phyloP scores from a whole-genome alignment of 192 early-diverging fungal genomes.

The Jimgerdemannia flammicorona region DNA sequence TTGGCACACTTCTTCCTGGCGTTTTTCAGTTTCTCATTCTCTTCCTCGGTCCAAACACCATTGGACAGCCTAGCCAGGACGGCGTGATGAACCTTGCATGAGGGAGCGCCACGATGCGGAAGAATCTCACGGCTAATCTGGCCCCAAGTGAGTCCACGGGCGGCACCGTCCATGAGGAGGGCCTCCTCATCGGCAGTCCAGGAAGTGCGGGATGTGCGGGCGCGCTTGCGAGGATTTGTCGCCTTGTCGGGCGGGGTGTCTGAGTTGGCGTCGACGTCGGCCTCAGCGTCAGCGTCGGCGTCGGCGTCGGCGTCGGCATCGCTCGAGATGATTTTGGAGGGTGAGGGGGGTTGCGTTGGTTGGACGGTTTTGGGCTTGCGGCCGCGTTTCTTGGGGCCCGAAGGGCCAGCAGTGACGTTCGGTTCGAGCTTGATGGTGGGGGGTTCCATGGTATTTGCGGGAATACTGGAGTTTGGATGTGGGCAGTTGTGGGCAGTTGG shows the following conservation, averaged over 20 bases:
- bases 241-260: not conserved
- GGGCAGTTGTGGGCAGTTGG: too few relatives aligned
- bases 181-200: not conserved
- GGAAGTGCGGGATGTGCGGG: not conserved
- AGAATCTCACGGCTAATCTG: not conserved
- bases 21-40: not conserved
- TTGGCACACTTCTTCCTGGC: not conserved
- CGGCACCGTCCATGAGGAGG: not conserved
- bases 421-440: too few relatives aligned
- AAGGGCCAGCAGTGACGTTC: too few relatives aligned
- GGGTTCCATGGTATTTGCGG: too few relatives aligned
- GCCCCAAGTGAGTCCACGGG: not conserved
- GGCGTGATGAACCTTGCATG: not conserved
- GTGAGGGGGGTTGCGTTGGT: too few relatives aligned
- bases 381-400: not conserved
- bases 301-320: not conserved
- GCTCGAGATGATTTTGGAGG: too few relatives aligned
- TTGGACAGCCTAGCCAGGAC: not conserved
- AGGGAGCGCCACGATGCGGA: not conserved
- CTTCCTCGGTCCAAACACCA: not conserved
- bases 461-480: too few relatives aligned
- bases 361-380: not conserved
- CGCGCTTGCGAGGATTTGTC: too few relatives aligned
- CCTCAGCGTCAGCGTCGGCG: not conserved
- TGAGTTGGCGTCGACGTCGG: not conserved